Evolutionary conservation across 1,284 basidiomycete genomes (phyloP).

Genomic region (Ganoderma meredithae): DNA sequence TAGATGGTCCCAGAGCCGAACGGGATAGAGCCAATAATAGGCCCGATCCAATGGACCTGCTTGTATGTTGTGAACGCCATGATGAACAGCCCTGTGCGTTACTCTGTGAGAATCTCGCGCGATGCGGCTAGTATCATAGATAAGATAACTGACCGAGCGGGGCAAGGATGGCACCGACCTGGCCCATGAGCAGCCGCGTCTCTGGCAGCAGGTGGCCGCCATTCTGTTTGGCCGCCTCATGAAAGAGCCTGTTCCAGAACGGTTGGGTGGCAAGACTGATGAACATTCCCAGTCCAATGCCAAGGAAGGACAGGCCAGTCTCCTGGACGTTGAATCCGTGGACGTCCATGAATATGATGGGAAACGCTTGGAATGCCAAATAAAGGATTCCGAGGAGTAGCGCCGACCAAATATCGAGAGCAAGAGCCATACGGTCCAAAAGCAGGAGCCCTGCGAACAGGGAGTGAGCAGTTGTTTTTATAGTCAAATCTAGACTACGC

Average conservation of each 20-base stretch:
- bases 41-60: constrained; percentile 75
- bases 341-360: constrained; percentile 68
- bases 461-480: neutral
- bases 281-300: constrained; percentile 76
- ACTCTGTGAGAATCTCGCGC: neutral
- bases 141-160: constrained; percentile 51
- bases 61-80: constrained; percentile 78
- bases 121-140: neutral
- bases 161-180: constrained; percentile 72
- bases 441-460: constrained; percentile 63
- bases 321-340: constrained; percentile 69
- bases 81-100: constrained; percentile 62
- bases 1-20: constrained; percentile 68
- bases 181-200: constrained; percentile 68
- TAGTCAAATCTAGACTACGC: constrained; percentile 40
- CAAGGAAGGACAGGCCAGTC: constrained; percentile 74
- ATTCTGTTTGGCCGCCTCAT: constrained; percentile 41
- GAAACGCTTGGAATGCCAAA: constrained; percentile 76
- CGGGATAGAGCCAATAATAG: constrained; percentile 69
- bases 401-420: constrained; percentile 61
- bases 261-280: constrained; percentile 63
- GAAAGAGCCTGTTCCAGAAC: constrained; percentile 62
- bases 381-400: constrained; percentile 77
- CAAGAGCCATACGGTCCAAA: constrained; percentile 79
- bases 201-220: constrained; percentile 73